Evolutionary conservation across 768 basidiomycete genomes (phyloP).

Genomic region (Asterophora lycoperdoides): DNA sequence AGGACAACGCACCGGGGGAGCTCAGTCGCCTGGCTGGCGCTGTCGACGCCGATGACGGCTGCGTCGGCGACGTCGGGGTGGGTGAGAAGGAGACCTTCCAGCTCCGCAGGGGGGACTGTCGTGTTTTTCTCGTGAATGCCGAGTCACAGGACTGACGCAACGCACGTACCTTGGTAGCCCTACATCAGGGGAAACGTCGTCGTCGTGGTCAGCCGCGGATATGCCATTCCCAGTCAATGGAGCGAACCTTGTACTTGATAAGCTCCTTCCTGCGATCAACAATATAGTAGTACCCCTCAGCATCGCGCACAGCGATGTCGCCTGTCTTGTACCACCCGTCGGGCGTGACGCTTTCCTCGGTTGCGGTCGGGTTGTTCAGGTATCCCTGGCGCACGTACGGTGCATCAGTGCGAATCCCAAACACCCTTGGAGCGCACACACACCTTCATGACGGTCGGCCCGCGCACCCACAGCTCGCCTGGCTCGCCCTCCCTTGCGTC

Average conservation of each 20-base stretch:
- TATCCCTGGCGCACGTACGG: slow-evolving; percentile 56
- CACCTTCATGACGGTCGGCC: slow-evolving; percentile 79
- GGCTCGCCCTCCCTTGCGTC: slow-evolving; percentile 52
- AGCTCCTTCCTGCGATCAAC: slow-evolving; percentile 74
- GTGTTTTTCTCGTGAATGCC: no score
- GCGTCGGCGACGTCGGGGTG: slow-evolving; percentile 76
- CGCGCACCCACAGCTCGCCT: slow-evolving; percentile 82
- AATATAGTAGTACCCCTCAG: slow-evolving; percentile 70
- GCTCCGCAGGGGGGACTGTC: slow-evolving; percentile 80
- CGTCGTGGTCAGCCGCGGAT: background rate
- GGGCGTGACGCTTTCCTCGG: slow-evolving; percentile 58
- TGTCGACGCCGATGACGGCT: slow-evolving; percentile 76
- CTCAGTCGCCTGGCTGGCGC: slow-evolving; percentile 70
- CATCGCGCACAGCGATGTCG: slow-evolving; percentile 66
- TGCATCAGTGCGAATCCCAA: background rate
- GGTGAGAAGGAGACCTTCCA: slow-evolving; percentile 70
- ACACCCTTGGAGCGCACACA: background rate
- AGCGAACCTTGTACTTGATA: slow-evolving; percentile 64
- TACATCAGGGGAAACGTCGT: slow-evolving; percentile 19
- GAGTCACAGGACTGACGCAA: no score
- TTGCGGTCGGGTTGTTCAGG: slow-evolving; percentile 67
- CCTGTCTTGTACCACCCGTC: slow-evolving; percentile 90
- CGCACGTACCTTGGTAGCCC: slow-evolving; percentile 71
- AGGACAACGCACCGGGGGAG: slow-evolving; percentile 60
- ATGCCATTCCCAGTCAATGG: background rate